These are phyloP conservation scores for Staphylotrichum longicolle DNA, from an alignment of 495 filamentous ascomycete genomes.

Conservation along the genomic window DNA sequence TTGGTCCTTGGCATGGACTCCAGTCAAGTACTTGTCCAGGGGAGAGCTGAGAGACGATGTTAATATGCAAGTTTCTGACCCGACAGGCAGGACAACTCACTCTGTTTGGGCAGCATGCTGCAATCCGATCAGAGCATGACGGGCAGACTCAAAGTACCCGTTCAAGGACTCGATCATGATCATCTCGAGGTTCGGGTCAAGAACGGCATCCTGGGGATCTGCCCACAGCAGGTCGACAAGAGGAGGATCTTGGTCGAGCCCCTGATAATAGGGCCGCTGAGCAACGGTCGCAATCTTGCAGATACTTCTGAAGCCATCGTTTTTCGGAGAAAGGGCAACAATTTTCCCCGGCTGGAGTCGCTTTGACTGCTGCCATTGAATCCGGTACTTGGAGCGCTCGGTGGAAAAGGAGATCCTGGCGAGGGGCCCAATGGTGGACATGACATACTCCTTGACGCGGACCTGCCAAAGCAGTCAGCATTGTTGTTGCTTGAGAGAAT, in stretches of 20 bases:
- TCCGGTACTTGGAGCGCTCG: slow-evolving; percentile 59
- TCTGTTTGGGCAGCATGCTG: slow-evolving; percentile 64
- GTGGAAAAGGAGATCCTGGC: slow-evolving; percentile 71
- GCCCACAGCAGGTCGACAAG: slow-evolving; percentile 77
- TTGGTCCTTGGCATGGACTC: slow-evolving; percentile 43
- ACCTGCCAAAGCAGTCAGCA: slow-evolving; percentile 50
- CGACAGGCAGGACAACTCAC: slow-evolving; percentile 39
- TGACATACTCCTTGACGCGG: slow-evolving; percentile 59
- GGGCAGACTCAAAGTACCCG: slow-evolving; percentile 71
- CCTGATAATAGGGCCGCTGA: slow-evolving; percentile 58
- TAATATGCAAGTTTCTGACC: not conserved
- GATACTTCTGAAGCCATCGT: slow-evolving; percentile 62
- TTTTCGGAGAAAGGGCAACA: slow-evolving; percentile 64
- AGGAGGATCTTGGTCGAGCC: slow-evolving; percentile 62
- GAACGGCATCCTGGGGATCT: slow-evolving; percentile 52
- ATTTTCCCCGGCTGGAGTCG: slow-evolving; percentile 67
- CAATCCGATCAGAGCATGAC: slow-evolving; percentile 69
- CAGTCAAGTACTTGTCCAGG: slow-evolving; percentile 41
- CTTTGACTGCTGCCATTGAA: slow-evolving; percentile 74
- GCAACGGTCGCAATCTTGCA: slow-evolving; percentile 74
- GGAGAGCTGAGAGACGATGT: slow-evolving; percentile 20
- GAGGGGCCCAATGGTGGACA: slow-evolving; percentile 61
- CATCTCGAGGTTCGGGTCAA: slow-evolving; percentile 70
- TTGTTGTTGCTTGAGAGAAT: slow-evolving; percentile 11
- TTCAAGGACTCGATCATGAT: slow-evolving; percentile 73